A percentile compares a stretch with the other conserved stretches of the same genome.
Conservation (phyloP, 1,284 basidiomycete genomes). For the Cutaneotrichosporon sp. region DNA sequence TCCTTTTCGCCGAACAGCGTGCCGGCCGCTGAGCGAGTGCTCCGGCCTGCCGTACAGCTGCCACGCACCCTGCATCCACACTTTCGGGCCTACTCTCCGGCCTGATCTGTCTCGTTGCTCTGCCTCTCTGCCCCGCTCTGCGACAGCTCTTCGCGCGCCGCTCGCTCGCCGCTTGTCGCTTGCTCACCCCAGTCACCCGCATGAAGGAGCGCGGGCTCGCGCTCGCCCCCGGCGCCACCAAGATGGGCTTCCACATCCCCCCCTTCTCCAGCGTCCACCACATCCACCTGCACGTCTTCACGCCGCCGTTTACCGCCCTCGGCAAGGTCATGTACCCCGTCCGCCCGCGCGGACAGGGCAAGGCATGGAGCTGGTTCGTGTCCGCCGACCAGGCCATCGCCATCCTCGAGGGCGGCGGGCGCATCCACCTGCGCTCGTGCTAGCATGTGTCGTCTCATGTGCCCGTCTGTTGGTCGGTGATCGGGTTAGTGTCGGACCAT, state of each 20-base stretch:
- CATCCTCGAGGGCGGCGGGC: conserved; percentile 63
- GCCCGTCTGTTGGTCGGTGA: background rate
- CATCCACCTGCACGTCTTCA: conserved; percentile 76
- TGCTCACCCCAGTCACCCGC: conserved; percentile 57
- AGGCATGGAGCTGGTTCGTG: conserved; percentile 77
- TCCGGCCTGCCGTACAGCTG: too few species aligned
- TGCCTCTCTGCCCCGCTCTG: too few species aligned
- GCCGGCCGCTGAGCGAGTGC: too few species aligned
- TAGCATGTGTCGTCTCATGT: background rate
- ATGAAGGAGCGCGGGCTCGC: conserved; percentile 65
- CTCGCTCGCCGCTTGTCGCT: background rate
- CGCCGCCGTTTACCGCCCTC: conserved; percentile 63
- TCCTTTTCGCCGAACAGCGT: too few species aligned
- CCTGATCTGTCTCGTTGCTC: too few species aligned
- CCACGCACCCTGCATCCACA: too few species aligned
- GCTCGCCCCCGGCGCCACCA: conserved; percentile 50
- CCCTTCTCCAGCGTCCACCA: conserved; percentile 78
- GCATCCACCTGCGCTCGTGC: conserved; percentile 56
- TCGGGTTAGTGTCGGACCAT: background rate
- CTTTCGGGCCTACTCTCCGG: too few species aligned
- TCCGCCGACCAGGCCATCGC: conserved; percentile 64
- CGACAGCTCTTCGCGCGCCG: too few species aligned
- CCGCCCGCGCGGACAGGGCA: conserved; percentile 50
- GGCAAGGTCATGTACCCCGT: conserved; percentile 65
- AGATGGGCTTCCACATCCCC: conserved; percentile 78